Evolutionary conservation across 495 filamentous ascomycete genomes (phyloP), one percentile per base, ranked within the genome.

Genomic region (Trichoderma virens): DNA sequence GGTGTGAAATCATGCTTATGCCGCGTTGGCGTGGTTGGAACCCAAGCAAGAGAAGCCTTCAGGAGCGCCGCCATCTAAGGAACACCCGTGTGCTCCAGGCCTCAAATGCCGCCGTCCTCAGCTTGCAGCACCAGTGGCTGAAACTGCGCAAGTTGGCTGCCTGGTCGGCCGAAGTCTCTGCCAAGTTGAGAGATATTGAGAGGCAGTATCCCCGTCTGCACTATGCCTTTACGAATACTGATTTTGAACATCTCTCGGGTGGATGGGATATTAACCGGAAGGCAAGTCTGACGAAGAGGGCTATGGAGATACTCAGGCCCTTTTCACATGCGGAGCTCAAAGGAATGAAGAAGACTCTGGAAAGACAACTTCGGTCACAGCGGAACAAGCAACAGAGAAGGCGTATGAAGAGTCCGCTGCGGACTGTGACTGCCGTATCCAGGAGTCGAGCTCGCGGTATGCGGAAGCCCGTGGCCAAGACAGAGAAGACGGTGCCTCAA

Each of bases 1-100:
- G 85, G 25, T 92, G 88, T 75, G 92, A 96, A 74, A 66, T 75
- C 14, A 80, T 85, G 35, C 85, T 96, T 64, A 92, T 93, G 83
- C 83, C 83, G 5, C 77, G 82, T 51, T 95, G 90, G 82, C 79
- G 79, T 3, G 89, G 89, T 25, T 96, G 92, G 92, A 66, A 31
- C n/a, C 27, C 61, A 9, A 18, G 34, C 13, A 43, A 43, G 18
- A 68, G 47, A 65, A 59, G n/a, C 62, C 34, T 43, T 23, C 34
- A 62, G 34, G 61, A 62, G 25, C 61, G 61, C 35, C 61, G 61
- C 61, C 13, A 62, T 30, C 20, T 41, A 8, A 62, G n/a, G 14
- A 62, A 45, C 38, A 62, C 61, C 3, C 61, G 61, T n/a, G 27
- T 43, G 7, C 61, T 45, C 20, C 34, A 39, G 31, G 31, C 59